phyloP scores from a whole-genome alignment of 345 rosid species.

The Corchorus capsularis region DNA sequence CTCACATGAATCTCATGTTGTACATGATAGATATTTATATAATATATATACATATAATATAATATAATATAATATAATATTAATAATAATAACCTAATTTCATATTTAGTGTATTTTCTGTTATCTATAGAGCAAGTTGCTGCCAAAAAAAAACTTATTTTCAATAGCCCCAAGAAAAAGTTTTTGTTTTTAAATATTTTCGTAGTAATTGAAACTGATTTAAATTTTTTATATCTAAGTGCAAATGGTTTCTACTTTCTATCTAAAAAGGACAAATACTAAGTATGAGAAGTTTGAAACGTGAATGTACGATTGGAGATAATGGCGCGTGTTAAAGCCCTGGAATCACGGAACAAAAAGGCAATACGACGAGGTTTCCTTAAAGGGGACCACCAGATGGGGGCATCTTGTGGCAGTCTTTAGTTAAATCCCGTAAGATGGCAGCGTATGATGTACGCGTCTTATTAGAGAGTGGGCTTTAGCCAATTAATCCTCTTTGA shows the following conservation, averaged over 20 bases:
- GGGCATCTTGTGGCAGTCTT: neutral
- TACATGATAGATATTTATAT: neutral
- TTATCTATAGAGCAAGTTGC: no score
- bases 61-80: no score
- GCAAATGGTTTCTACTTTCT: no score
- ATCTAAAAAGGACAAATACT: no score
- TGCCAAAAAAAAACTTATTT: no score
- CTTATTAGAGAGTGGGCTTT: neutral
- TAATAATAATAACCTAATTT: no score
- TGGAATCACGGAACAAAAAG: neutral
- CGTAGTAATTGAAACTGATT: no score
- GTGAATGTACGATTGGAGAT: neutral
- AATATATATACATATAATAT: no score
- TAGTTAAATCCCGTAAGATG: neutral
- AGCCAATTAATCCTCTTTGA: neutral
- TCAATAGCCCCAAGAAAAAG: no score
- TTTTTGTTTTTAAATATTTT: no score
- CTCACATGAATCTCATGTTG: neutral
- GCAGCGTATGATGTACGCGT: constrained; percentile 13
- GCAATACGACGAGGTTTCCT: constrained; percentile 19
- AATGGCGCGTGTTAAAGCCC: constrained; percentile 22
- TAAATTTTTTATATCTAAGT: no score
- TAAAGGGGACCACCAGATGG: constrained; percentile 12
- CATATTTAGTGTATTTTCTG: no score
- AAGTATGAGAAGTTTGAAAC: neutral